Base-by-base conservation (phyloP, 2,329 filamentous ascomycete species). In the Cytospora chrysosperma region DNA sequence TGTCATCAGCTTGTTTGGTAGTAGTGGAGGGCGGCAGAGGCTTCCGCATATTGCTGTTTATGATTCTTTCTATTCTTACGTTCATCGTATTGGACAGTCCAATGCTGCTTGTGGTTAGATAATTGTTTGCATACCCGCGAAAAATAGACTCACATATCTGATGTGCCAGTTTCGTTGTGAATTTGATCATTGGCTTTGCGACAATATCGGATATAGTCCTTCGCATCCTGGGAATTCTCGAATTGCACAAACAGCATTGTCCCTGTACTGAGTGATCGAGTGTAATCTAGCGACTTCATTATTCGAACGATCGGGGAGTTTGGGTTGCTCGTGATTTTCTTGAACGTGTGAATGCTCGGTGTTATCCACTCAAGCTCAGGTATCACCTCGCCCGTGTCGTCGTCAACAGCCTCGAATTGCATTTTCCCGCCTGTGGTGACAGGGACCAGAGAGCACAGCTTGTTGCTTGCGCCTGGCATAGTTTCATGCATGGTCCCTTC, bases 301-400 rank as follows among this genome's bases (percentile, higher is more conserved):
- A 66, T 47, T 24, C 62, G 59, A n/a, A 66, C 47, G 7, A 34
- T 28, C 6, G 53, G 10, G 4, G 62, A 56, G 9, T 40, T 47
- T 19, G 34, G 28, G 21, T 55, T n/a, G 30, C 26, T 15, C 0
- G 5, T 7, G 4, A 66, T 51, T 2, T 21, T 49, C 13, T 15
- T 21, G 13, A 65, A 15, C 40, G 37, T 65, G 17, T 50, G 55
- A 7, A 53, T 13, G 27, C 50, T 59, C 8, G 62, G 62, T n/a
- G 28, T 53, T 10, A 66, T 54, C 65, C 65, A 66, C 15, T 21
- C 43, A 13, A 66, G 65, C 12, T 58, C 62, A 50, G 15, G 7
- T 12, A 32, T 28, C 3, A 28, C 49, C 56, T 28, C 4, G 30
- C n/a, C 30, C 9, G 28, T 37, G 5, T 19, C 30, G 5, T 19